A percentile compares a stretch with the other conserved stretches of the same genome.
These are phyloP conservation scores for Pouteria campechiana DNA, from an alignment of 179 eudicot genomes.

Conservation along the genomic window DNA sequence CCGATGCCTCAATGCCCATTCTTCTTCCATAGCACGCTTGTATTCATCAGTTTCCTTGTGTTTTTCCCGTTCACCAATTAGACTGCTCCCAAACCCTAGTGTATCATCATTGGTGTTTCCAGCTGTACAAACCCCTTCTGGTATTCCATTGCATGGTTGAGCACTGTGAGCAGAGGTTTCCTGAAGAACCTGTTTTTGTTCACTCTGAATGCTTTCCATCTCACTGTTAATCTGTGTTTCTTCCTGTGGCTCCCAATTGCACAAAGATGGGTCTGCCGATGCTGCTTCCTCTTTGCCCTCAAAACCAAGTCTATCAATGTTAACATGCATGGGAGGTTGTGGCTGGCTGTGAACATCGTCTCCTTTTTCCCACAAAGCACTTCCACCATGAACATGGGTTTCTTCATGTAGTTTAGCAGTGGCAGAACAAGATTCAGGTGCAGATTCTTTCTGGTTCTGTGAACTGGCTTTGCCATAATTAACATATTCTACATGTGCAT, in stretches of 20 bases:
- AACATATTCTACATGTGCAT: slow-evolving; percentile 1
- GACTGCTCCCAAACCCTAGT: slow-evolving; percentile 6
- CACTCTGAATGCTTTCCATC: background rate
- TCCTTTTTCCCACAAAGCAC: slow-evolving; percentile 3
- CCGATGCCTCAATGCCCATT: slow-evolving; percentile 55
- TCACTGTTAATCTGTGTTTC: background rate
- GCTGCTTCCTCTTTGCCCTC: slow-evolving; percentile 4
- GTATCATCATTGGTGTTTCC: slow-evolving; percentile 2
- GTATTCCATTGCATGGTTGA: background rate
- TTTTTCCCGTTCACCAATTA: slow-evolving; percentile 61
- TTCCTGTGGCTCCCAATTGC: background rate
- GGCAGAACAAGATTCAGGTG: background rate
- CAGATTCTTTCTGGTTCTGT: slow-evolving; percentile 8
- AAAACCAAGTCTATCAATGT: background rate
- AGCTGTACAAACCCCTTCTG: no score
- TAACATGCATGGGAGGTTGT: slow-evolving; percentile 1
- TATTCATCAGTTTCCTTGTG: slow-evolving; percentile 85
- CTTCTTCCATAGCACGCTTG: slow-evolving; percentile 74
- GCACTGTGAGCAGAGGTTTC: background rate
- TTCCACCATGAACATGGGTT: background rate
- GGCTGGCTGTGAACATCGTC: background rate
- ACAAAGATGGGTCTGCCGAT: slow-evolving; percentile 2
- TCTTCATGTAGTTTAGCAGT: slow-evolving; percentile 2
- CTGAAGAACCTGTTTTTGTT: background rate
- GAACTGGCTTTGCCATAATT: slow-evolving; percentile 2